phyloP scores from a whole-genome alignment of 768 basidiomycete species.

The Mycena haematopus region DNA sequence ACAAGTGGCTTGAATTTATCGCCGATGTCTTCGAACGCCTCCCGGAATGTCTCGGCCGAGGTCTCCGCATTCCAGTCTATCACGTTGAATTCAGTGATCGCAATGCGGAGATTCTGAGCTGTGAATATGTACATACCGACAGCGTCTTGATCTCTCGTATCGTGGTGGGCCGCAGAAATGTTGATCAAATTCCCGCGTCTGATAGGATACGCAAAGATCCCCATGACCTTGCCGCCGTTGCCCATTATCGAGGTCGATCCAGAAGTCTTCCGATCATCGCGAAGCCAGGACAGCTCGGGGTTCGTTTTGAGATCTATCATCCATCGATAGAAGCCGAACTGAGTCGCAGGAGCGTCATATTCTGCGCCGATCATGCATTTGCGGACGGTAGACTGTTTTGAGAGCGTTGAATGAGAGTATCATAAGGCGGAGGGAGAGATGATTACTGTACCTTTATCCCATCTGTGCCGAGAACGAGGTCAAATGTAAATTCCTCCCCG shows the following conservation, averaged over 20 bases:
- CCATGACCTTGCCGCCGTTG: neutral
- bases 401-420: neutral
- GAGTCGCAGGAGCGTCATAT: slow-evolving; percentile 14
- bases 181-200: slow-evolving; percentile 5
- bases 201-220: slow-evolving; percentile 12
- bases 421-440: neutral
- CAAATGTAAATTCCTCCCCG: slow-evolving; percentile 10
- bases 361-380: slow-evolving; percentile 16
- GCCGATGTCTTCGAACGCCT: neutral
- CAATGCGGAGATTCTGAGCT: neutral
- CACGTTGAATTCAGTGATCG: neutral
- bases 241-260: neutral
- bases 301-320: slow-evolving; percentile 18
- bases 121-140: slow-evolving; percentile 2
- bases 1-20: slow-evolving; percentile 5
- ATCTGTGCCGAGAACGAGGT: slow-evolving; percentile 18
- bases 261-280: neutral
- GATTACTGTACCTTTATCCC: slow-evolving; percentile 12
- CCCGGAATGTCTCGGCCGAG: neutral
- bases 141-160: neutral
- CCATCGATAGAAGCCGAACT: slow-evolving; percentile 20
- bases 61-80: slow-evolving; percentile 3
- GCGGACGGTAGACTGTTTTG: slow-evolving; percentile 12
- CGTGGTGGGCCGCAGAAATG: slow-evolving; percentile 8
- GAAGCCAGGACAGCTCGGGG: slow-evolving; percentile 19